A percentile compares a stretch with the other conserved stretches of the same genome.
phyloP scores from a whole-genome alignment of 148 eudicot genomes.

The Spergularia marina region DNA sequence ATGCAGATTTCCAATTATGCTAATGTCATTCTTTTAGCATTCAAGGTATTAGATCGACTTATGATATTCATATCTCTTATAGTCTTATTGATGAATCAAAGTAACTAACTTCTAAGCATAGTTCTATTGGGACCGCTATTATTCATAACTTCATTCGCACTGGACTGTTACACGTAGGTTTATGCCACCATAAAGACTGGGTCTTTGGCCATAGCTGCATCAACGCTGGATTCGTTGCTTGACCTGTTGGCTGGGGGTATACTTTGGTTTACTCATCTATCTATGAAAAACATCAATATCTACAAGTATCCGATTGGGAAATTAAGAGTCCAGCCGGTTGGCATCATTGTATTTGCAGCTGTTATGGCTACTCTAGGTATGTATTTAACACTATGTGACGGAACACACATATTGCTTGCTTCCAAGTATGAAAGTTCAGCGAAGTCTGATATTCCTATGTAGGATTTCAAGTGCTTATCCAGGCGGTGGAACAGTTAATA shows the following conservation, averaged over 20 bases:
- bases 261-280: conserved; percentile 90
- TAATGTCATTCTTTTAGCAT: conserved; percentile 61
- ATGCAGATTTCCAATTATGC: conserved; percentile 86
- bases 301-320: conserved; percentile 93
- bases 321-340: conserved; percentile 93
- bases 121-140: background rate
- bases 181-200: conserved; percentile 79
- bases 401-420: background rate
- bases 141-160: background rate
- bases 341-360: conserved; percentile 90
- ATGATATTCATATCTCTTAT: background rate
- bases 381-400: conserved; percentile 13
- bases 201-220: conserved; percentile 94
- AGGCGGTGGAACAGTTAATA: conserved; percentile 66
- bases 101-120: background rate
- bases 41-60: conserved; percentile 49
- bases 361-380: conserved; percentile 94
- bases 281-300: conserved; percentile 79
- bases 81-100: background rate
- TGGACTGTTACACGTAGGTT: conserved; percentile 38
- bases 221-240: conserved; percentile 86
- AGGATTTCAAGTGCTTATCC: conserved; percentile 88
- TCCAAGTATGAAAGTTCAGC: background rate
- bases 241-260: conserved; percentile 94
- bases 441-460: conserved; percentile 9